Evolutionary conservation across 2,329 filamentous ascomycete genomes (phyloP).

Genomic region (Paraphoma chrysanthemicola): DNA sequence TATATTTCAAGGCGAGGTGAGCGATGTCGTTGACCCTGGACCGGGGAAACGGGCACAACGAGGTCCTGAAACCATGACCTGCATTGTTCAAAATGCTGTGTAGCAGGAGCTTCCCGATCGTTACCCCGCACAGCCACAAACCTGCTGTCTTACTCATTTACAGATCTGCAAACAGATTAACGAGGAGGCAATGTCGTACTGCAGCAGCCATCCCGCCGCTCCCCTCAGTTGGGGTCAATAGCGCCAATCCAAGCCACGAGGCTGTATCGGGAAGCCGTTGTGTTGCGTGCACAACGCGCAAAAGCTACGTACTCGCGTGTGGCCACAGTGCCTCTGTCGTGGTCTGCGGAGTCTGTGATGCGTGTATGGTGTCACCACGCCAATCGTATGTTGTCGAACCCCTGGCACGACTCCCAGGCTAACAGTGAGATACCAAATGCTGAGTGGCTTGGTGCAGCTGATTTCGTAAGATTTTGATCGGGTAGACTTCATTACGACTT

Average conservation of each 20-base stretch:
- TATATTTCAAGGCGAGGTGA: too few relatives aligned
- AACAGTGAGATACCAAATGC: background rate
- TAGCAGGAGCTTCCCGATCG: slow-evolving; percentile 16
- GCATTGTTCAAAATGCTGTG: slow-evolving; percentile 6
- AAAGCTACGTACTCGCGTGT: background rate
- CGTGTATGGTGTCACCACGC: background rate
- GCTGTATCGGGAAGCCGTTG: slow-evolving; percentile 1
- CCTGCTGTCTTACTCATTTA: slow-evolving; percentile 39
- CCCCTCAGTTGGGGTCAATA: slow-evolving; percentile 2
- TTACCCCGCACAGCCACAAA: slow-evolving; percentile 26
- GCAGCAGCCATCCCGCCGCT: slow-evolving; percentile 6
- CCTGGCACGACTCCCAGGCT: background rate
- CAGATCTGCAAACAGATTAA: slow-evolving; percentile 35
- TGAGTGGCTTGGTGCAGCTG: background rate
- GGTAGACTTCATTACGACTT: background rate
- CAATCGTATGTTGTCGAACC: background rate
- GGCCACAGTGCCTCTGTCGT: background rate
- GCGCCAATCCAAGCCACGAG: slow-evolving; percentile 7
- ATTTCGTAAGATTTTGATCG: background rate
- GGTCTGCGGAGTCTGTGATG: background rate
- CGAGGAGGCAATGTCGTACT: slow-evolving; percentile 25
- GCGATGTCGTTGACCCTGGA: too few relatives aligned
- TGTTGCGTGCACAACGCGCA: background rate
- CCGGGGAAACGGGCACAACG: slow-evolving; percentile 14
- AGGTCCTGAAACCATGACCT: slow-evolving; percentile 24